Base-by-base conservation (phyloP, 495 filamentous ascomycete genomes). In the Aspergillus coremiiformis region DNA sequence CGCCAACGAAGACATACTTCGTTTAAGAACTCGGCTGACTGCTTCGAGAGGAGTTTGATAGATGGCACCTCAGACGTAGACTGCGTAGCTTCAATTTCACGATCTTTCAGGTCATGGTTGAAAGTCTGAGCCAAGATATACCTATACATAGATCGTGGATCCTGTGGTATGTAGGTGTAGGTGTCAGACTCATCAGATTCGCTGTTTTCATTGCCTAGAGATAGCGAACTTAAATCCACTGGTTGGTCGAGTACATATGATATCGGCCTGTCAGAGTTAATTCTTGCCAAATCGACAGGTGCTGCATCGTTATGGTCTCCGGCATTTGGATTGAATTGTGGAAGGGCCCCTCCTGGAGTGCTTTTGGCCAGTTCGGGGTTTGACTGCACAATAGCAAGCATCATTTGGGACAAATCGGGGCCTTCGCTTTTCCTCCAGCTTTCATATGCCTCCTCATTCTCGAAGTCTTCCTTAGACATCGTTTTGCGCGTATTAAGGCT, bases 1-100 rank as follows among this genome's bases (percentile, higher is more conserved):
- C 94, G 84, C 94, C 94, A 99, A 53, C 91, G 83, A 56, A 89
- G 68, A 59, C 82, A 86, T 37, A 95, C 76, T 60, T 97, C 92
- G 59, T 85, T 85, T 49, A 97, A 69, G 51, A 99, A 72, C 47
- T 96, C 89, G 10, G 78, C 76, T 1, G 90, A 93, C 42, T 87
- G 79, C 54, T 89, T 89, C 0, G 90, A 93, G 11, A 99, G 72
- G 19, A 92, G 70, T 39, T 78, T 82, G 56, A 81, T 72, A 9
- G 83, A 72, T 44, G 67, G 77, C 44, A 59, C 74, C 15, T 78
- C 82, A 20, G 69, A 72, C 26, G 69, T 78, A 19, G 75, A 68
- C 52, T 76, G 78, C 11, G 76, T 65, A 6, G 78, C 71, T 58
- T 82, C 72, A 19, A 78, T 58, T 22, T 77, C 75, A 6, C 73